Evolutionary conservation across 306 rosid species (phyloP).

Genomic region (Vigna unguiculata): DNA sequence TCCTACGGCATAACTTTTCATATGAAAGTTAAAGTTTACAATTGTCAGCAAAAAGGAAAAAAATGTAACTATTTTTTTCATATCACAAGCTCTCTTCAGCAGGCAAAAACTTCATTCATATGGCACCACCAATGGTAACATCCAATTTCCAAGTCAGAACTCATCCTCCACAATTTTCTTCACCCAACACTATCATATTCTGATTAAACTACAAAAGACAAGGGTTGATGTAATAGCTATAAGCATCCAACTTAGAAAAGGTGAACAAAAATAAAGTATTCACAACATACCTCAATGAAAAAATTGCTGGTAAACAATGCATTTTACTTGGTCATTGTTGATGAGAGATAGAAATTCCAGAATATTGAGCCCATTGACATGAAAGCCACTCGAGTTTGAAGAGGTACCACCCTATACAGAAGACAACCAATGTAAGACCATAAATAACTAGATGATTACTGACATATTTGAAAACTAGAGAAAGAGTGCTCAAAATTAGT

Average conservation of each 20-base stretch:
- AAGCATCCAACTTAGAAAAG: slow-evolving; percentile 26
- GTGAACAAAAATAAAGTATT: slow-evolving; percentile 3
- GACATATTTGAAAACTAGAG: slow-evolving; percentile 15
- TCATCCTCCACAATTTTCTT: slow-evolving; percentile 14
- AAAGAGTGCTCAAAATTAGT: slow-evolving; percentile 2
- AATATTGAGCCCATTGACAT: slow-evolving; percentile 90
- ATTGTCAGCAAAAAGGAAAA: slow-evolving; percentile 2
- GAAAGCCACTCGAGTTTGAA: slow-evolving; percentile 91
- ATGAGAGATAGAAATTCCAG: slow-evolving; percentile 91
- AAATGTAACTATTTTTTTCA: background rate
- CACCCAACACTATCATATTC: background rate
- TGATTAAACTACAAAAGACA: slow-evolving; percentile 44
- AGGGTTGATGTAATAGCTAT: slow-evolving; percentile 19
- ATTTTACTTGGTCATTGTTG: slow-evolving; percentile 83
- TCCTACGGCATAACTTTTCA: slow-evolving; percentile 26
- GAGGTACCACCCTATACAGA: slow-evolving; percentile 98
- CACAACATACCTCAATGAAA: slow-evolving; percentile 48
- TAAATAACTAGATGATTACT: slow-evolving; percentile 1
- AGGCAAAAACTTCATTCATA: slow-evolving; percentile 12
- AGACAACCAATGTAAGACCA: too few species aligned
- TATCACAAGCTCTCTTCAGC: background rate
- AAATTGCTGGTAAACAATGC: slow-evolving; percentile 33
- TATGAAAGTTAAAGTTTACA: slow-evolving; percentile 28
- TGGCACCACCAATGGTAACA: slow-evolving; percentile 1
- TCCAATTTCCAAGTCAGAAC: slow-evolving; percentile 13